Percentiles rank a stretch among this genome's conserved stretches.
phyloP scores from a whole-genome alignment of 192 early-diverging fungal species.

The Rhizophagus sp. region DNA sequence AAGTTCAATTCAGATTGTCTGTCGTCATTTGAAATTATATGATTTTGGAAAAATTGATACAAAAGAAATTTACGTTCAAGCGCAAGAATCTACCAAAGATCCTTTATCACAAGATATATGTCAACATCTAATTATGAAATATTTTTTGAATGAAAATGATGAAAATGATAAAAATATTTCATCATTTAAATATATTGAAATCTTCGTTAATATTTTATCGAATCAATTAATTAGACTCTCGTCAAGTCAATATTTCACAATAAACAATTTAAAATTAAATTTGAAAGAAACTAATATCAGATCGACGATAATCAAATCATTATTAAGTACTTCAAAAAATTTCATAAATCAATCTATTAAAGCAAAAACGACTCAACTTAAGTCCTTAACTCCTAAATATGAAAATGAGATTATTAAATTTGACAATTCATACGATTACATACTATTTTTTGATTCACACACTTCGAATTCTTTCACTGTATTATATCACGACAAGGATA shows the following conservation, averaged over 20 bases:
- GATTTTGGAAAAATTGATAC: background rate
- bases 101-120: background rate
- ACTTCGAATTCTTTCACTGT: background rate
- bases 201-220: constrained; percentile 10
- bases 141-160: no score
- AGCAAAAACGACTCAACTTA: no score
- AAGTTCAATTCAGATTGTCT: constrained; percentile 9
- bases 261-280: constrained; percentile 9
- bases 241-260: constrained; percentile 1
- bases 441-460: constrained; percentile 17
- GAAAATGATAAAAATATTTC: no score
- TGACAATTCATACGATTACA: background rate
- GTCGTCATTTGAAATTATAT: constrained; percentile 3
- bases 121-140: background rate
- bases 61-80: constrained; percentile 12
- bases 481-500: constrained; percentile 1
- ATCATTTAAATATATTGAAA: constrained; percentile 7
- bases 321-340: background rate
- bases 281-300: background rate
- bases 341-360: no score
- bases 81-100: no score
- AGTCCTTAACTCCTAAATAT: background rate
- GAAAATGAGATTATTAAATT: background rate
- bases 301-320: constrained; percentile 5
- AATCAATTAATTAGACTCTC: constrained; percentile 24